Conservation (phyloP, 192 early-diverging fungal genomes). For the Chytriomyces sp. region DNA sequence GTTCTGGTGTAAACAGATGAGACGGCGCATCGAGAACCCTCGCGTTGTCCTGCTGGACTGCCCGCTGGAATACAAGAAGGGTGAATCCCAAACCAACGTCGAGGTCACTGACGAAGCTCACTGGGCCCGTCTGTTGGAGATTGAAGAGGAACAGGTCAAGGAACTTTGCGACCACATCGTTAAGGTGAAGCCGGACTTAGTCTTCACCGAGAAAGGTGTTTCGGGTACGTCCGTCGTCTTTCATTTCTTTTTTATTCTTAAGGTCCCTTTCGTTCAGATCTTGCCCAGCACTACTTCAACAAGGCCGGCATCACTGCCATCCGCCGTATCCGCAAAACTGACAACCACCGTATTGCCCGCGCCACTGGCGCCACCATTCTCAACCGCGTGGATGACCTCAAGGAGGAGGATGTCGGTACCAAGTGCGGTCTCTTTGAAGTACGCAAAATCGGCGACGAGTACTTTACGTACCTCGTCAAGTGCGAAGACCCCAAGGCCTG, state of each 20-base stretch:
- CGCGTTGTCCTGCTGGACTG: conserved; percentile 96
- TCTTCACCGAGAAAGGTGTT: conserved; percentile 99
- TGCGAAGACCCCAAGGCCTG: conserved; percentile 98
- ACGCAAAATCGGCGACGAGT: conserved; percentile 99
- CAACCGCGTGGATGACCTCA: conserved; percentile 94
- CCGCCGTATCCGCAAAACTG: conserved; percentile 96
- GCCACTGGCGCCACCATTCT: conserved; percentile 97
- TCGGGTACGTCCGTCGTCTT: conserved; percentile 56
- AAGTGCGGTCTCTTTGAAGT: conserved; percentile 91
- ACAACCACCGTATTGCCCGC: conserved; percentile 98
- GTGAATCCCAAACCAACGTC: conserved; percentile 98
- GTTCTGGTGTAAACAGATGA: conserved; percentile 56
- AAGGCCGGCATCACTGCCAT: conserved; percentile 98
- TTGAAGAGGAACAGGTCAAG: conserved; percentile 99
- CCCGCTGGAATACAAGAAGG: conserved; percentile 99
- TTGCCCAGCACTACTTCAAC: conserved; percentile 98
- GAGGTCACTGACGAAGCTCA: conserved; percentile 96
- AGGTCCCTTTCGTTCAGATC: conserved; percentile 56
- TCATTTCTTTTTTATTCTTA: neutral
- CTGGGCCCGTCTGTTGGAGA: conserved; percentile 94
- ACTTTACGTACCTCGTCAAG: conserved; percentile 94
- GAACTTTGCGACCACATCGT: conserved; percentile 95
- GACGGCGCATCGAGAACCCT: conserved; percentile 94
- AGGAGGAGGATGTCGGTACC: conserved; percentile 93
- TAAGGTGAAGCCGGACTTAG: conserved; percentile 93